Percentiles rank a stretch among this genome's conserved stretches.
phyloP scores from a whole-genome alignment of 176 grass and related monocot species.

The Lolium perenne region DNA sequence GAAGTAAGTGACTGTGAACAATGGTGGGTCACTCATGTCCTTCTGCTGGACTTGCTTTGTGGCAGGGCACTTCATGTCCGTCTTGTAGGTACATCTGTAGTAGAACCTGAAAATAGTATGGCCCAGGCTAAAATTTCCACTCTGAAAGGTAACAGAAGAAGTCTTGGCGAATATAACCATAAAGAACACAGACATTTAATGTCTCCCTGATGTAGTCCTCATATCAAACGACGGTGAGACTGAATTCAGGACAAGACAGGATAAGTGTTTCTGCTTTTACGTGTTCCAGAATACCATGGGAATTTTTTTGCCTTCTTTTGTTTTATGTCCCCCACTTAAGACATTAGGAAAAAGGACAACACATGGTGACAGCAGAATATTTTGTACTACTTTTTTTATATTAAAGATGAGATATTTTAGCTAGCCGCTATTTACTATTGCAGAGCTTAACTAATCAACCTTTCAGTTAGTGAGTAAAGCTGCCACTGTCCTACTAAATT shows the following conservation, averaged over 20 bases:
- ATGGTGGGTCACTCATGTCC: constrained; percentile 46
- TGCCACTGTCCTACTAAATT: background rate
- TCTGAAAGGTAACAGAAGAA: background rate
- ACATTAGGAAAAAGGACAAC: background rate
- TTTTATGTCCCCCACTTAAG: constrained; percentile 19
- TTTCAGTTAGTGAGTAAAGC: constrained; percentile 5
- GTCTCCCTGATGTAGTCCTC: background rate
- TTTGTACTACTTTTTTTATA: background rate
- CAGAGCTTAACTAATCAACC: background rate
- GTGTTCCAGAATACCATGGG: background rate
- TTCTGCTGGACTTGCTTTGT: constrained; percentile 71
- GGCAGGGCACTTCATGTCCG: constrained; percentile 59
- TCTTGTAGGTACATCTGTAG: constrained; percentile 74
- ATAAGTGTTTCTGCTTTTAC: background rate
- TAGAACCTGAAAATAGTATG: constrained; percentile 55
- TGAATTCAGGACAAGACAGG: background rate
- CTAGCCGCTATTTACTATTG: background rate
- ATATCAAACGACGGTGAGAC: background rate
- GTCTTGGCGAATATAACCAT: too few species aligned
- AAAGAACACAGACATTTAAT: too few species aligned
- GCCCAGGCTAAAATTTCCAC: background rate
- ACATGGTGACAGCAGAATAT: background rate
- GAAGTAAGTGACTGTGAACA: constrained; percentile 59
- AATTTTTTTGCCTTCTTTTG: background rate
- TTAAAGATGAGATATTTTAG: background rate